phyloP scores from a whole-genome alignment of 768 basidiomycete species.

The Crepidotus variabilis region DNA sequence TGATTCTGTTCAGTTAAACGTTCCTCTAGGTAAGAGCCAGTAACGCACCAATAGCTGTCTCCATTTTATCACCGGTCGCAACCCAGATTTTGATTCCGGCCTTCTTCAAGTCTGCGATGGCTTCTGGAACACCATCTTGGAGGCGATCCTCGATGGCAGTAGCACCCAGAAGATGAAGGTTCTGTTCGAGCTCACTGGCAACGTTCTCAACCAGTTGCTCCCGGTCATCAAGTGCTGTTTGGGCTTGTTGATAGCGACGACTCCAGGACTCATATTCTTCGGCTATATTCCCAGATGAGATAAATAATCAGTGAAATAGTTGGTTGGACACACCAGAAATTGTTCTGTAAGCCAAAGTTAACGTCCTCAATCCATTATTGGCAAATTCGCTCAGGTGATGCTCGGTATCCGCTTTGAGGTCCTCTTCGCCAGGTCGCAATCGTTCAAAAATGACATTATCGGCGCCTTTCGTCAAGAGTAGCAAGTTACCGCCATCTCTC shows the following conservation, averaged over 20 bases:
- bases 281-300: conserved; percentile 35
- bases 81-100: conserved; percentile 99
- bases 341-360: conserved; percentile 91
- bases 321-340: conserved; percentile 50
- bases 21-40: background rate
- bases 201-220: conserved; percentile 77
- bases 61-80: conserved; percentile 96
- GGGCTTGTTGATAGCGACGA: conserved; percentile 75
- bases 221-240: conserved; percentile 71
- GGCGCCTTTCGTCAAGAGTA: conserved; percentile 87
- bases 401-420: conserved; percentile 77
- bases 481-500: conserved; percentile 49
- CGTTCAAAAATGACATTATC: conserved; percentile 98
- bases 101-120: conserved; percentile 92
- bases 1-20: too few relatives aligned
- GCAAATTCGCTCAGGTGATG: conserved; percentile 85
- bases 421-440: conserved; percentile 66
- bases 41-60: conserved; percentile 83
- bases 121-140: conserved; percentile 98
- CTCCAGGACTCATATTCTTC: conserved; percentile 81
- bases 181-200: conserved; percentile 77
- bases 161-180: conserved; percentile 84
- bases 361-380: conserved; percentile 79
- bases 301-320: background rate
- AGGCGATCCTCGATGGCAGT: conserved; percentile 97